These are phyloP conservation scores for Salix udensis DNA, from an alignment of 345 rosid species.

Conservation along the genomic window DNA sequence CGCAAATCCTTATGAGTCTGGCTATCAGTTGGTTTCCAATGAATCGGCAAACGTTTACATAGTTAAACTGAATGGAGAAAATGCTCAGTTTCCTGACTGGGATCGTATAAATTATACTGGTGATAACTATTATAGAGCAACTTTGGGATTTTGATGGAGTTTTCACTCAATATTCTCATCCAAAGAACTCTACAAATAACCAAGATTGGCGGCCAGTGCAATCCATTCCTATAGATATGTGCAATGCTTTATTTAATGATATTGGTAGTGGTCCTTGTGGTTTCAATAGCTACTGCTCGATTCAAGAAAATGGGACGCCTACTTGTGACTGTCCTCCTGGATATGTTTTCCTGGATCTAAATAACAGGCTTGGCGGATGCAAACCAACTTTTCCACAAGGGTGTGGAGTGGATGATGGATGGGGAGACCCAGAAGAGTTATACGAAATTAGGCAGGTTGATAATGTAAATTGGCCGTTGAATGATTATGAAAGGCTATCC, in stretches of 20 bases:
- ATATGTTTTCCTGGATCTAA: neutral
- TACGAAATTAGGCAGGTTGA: neutral
- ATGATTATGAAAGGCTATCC: conserved; percentile 10
- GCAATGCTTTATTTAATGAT: neutral
- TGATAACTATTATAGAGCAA: conserved; percentile 21
- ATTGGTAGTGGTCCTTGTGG: conserved; percentile 16
- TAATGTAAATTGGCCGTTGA: conserved; percentile 1
- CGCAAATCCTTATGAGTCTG: neutral
- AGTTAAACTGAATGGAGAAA: conserved; percentile 1
- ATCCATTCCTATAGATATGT: conserved; percentile 1
- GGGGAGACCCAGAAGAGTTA: neutral
- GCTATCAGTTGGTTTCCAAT: conserved; percentile 11
- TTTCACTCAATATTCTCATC: conserved; percentile 17
- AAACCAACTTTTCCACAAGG: conserved; percentile 16
- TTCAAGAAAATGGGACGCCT: neutral
- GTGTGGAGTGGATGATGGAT: conserved; percentile 11
- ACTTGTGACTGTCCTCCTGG: conserved; percentile 7
- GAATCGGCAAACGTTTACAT: neutral
- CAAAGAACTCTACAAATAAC: neutral
- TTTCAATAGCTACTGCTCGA: conserved; percentile 11
- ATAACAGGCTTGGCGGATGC: conserved; percentile 6
- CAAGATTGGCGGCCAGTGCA: neutral
- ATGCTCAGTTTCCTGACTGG: conserved; percentile 12
- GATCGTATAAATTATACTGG: neutral
- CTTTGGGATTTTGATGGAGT: conserved; percentile 26